These are phyloP conservation scores for Eucalyptus curtisii DNA, from an alignment of 345 rosid species.

Conservation along the genomic window DNA sequence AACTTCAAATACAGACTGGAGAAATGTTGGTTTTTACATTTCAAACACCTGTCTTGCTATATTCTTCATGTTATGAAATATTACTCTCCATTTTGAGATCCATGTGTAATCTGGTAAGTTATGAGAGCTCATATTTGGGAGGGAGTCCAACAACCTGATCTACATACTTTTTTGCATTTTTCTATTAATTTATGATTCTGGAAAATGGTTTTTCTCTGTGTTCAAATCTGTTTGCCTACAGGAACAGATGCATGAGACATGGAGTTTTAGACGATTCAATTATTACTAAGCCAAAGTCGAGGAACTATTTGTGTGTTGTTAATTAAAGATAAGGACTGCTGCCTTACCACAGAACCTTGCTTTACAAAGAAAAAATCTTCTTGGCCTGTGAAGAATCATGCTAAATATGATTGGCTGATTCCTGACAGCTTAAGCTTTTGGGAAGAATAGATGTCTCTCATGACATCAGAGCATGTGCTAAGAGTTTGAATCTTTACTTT, in stretches of 20 bases:
- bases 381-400: not conserved
- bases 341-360: not conserved
- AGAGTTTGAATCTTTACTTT: not conserved
- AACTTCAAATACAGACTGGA: not conserved
- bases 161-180: not conserved
- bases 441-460: not conserved
- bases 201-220: not conserved
- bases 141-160: not conserved
- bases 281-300: not conserved
- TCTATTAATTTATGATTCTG: not conserved
- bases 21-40: not conserved
- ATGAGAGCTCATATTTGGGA: not conserved
- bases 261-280: not conserved
- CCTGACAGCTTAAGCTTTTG: not conserved
- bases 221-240: not conserved
- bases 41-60: not conserved
- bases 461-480: not conserved
- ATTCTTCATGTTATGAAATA: not conserved
- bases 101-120: not conserved
- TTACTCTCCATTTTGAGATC: not conserved
- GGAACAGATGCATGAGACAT: not conserved
- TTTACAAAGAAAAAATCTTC: not conserved
- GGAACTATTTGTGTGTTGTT: not conserved
- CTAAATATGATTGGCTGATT: not conserved
- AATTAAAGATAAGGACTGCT: not conserved